A percentile compares a stretch with the other conserved stretches of the same genome.
phyloP scores from a whole-genome alignment of 306 rosid genomes.

The Benincasa hispida region DNA sequence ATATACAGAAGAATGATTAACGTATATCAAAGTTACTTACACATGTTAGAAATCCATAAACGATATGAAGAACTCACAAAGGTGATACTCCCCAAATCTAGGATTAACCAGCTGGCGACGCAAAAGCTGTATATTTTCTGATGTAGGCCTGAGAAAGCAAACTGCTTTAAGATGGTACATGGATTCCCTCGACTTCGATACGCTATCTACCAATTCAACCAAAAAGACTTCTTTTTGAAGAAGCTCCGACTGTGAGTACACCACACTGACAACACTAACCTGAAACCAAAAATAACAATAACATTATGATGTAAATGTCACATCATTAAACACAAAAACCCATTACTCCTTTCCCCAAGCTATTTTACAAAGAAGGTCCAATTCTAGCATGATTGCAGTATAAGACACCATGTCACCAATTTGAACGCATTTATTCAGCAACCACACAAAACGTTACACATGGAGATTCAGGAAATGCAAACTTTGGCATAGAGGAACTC shows the following conservation, averaged over 20 bases:
- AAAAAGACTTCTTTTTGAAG: constrained; percentile 86
- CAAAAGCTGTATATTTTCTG: constrained; percentile 65
- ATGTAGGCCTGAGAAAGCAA: constrained; percentile 76
- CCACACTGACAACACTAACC: constrained; percentile 90
- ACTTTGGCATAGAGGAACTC: neutral
- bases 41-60: neutral
- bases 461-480: neutral
- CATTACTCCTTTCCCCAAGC: neutral
- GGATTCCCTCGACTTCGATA: constrained; percentile 67
- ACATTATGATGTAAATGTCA: neutral
- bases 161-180: constrained; percentile 93
- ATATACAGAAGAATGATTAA: constrained; percentile 38
- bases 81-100: constrained; percentile 89
- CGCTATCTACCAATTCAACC: constrained; percentile 77
- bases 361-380: neutral
- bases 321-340: neutral
- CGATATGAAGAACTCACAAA: constrained; percentile 43
- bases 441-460: neutral
- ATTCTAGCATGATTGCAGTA: neutral
- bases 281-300: constrained; percentile 21
- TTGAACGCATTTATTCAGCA: neutral
- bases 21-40: constrained; percentile 7
- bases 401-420: neutral
- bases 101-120: constrained; percentile 75
- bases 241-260: constrained; percentile 84